A percentile compares a stretch with the other conserved stretches of the same genome.
Conservation (phyloP, 2,329 filamentous ascomycete species). For the Alternaria rosae region DNA sequence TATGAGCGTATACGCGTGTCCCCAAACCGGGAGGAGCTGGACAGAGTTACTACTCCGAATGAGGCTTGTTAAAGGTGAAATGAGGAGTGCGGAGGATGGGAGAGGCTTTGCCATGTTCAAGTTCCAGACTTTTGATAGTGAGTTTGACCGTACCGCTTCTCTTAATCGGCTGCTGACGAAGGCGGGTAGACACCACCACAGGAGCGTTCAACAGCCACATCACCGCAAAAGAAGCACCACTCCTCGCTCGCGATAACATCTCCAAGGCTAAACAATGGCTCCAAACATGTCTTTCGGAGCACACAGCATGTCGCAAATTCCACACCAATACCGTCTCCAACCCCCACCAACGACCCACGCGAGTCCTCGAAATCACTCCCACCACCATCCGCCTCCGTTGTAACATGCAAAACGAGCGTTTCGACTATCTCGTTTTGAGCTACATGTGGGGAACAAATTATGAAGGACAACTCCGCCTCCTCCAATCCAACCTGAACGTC, state of each 20-base stretch:
- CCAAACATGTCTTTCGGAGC: not conserved
- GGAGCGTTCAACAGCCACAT: slow-evolving; percentile 8
- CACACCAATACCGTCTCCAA: not conserved
- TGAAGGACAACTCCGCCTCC: not conserved
- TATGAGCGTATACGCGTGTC: not conserved
- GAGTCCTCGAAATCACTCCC: slow-evolving; percentile 6
- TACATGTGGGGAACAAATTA: slow-evolving; percentile 18
- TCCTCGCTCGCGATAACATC: slow-evolving; percentile 7
- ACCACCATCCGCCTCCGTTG: not conserved
- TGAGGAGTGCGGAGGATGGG: not conserved
- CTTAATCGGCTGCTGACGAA: not conserved
- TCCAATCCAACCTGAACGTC: not conserved
- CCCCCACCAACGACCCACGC: slow-evolving; percentile 5
- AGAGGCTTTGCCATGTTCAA: not conserved
- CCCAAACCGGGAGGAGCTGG: not conserved
- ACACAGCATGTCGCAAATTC: slow-evolving; percentile 9
- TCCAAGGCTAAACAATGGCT: slow-evolving; percentile 11
- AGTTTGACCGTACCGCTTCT: not conserved
- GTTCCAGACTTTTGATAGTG: not conserved
- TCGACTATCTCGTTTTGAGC: slow-evolving; percentile 16
- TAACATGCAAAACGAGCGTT: slow-evolving; percentile 1
- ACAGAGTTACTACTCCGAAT: not conserved
- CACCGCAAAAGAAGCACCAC: not conserved
- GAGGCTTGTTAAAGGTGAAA: not conserved
- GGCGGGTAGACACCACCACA: not conserved